Evolutionary conservation across 345 rosid species (phyloP), one percentile per base, ranked within the genome.

Genomic region (Rhizophora mangle): DNA sequence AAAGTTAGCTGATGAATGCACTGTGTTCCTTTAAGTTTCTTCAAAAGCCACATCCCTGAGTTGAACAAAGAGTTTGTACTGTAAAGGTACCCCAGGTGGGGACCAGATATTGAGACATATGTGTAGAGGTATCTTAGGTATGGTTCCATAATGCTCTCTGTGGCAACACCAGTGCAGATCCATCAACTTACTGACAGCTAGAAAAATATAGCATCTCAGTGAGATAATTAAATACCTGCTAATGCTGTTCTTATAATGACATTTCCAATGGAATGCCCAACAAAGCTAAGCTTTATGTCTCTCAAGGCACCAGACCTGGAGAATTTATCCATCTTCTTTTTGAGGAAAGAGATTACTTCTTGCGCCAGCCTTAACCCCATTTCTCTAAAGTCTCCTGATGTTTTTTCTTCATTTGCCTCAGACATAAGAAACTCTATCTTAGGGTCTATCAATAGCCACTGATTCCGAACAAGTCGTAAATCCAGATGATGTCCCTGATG

Each of bases 1-100:
- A 95, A 87, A 46, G 98, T 95, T 62, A 95, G 98, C 80, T 92
- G 98, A 84, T 95, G 98, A 82, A 95, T 90, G 84, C 96, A 93
- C 68, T 81, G 96, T 36, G 92, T 86, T 59, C 87, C 87, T 82
- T 87, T 95, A 66, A 92, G 74, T 82, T 95, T 95, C 86, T 92
- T 95, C 82, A 95, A 63, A 77, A 92, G 80, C 96, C 98, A 95
- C 77, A 92, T 72, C 53, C 98, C 96, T 9, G 99, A 95, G 68
- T 95, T 95, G 71, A 95, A 95, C 78, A 95, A 77, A 7, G 96
- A 92, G 83, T 92, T 92, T 63, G 96, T 82, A 79, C 98, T 89
- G 82, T 95, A 92, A 64, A 95, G 82, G 85, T 90, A 95, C 60
- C 99, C 98, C 82, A 95, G 82, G 72, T 90, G 99, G 20, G 97